Base-by-base conservation (phyloP, 2,329 filamentous ascomycete genomes). In the Monilinia polystroma region DNA sequence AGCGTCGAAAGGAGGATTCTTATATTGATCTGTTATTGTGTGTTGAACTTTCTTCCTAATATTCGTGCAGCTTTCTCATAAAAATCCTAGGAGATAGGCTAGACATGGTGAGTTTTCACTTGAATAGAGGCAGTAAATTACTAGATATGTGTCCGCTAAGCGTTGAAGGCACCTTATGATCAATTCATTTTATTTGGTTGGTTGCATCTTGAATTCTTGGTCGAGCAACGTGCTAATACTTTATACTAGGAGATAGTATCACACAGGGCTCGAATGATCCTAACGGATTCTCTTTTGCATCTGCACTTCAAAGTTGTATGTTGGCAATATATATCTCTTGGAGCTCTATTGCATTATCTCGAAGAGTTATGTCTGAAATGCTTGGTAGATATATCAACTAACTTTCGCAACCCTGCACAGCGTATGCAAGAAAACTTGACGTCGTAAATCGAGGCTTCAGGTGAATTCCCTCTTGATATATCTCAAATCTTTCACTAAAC, bases 271-370 rank as follows among this genome's bases (percentile, higher is more conserved):
- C 72, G 45, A 64, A 68, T 20, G 66, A 69, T 35, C 71, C 66
- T 1, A 68, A 64, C 18, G 72, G 71, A 4, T 73, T 74, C 68
- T 68, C 67, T 4, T 66, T 74, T 51, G 73, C 63, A 47, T 68
- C 73, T 32, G 73, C 72, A 32, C 63, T 74, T 23, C 72, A 73
- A 62, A 55, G 67, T 70, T 68, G 72, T 74, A 59, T 26, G 60
- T 41, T 4, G 8, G 26, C 18, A 16, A 29, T 10, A 16, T 51
- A 29, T 10, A 16, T 51, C 47, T 26, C 57, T 4, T 7, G 20
- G n/a, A 16, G 7, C 12, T 26, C 20, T 49, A 20, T 20, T 35
- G 5, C 11, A 23, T 18, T 2, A 18, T 20, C 8, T 3, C n/a
- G 20, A 49, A 35, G 8, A 12, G 2, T 12, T 1, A 11, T 18